A percentile compares a stretch with the other conserved stretches of the same genome.
Evolutionary conservation across 2,329 filamentous ascomycete genomes (phyloP).

Genomic region (Fusarium sp.): DNA sequence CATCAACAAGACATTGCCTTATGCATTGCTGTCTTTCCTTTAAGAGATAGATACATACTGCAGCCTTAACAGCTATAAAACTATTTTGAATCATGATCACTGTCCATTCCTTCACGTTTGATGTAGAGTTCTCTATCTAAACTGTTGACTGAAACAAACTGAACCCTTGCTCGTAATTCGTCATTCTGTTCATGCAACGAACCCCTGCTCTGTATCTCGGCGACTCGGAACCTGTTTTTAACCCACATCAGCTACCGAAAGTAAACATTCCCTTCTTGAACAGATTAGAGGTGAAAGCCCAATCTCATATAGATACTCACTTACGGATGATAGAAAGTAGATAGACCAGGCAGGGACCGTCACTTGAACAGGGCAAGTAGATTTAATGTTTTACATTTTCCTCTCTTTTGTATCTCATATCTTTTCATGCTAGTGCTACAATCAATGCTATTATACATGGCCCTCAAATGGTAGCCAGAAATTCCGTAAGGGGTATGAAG

Average conservation of each 20-base stretch:
- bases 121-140: neutral
- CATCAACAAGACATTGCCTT: constrained; percentile 21
- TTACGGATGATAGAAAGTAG: neutral
- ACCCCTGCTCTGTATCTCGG: constrained; percentile 17
- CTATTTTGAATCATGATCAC: neutral
- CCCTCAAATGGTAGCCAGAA: constrained; percentile 46
- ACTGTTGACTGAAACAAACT: neutral
- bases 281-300: neutral
- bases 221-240: constrained; percentile 16
- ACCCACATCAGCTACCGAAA: neutral
- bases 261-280: neutral
- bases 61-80: neutral
- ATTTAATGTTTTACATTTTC: constrained; percentile 26
- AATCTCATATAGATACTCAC: neutral
- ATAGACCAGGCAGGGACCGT: neutral
- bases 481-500: constrained; percentile 49
- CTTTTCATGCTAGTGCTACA: constrained; percentile 48
- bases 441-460: constrained; percentile 53
- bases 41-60: neutral
- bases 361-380: neutral
- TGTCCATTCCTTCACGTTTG: neutral
- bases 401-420: constrained; percentile 35
- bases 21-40: neutral
- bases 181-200: constrained; percentile 23
- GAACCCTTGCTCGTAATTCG: constrained; percentile 9